These are phyloP conservation scores for Luffa acutangula DNA, from an alignment of 306 rosid genomes.

Conservation along the genomic window DNA sequence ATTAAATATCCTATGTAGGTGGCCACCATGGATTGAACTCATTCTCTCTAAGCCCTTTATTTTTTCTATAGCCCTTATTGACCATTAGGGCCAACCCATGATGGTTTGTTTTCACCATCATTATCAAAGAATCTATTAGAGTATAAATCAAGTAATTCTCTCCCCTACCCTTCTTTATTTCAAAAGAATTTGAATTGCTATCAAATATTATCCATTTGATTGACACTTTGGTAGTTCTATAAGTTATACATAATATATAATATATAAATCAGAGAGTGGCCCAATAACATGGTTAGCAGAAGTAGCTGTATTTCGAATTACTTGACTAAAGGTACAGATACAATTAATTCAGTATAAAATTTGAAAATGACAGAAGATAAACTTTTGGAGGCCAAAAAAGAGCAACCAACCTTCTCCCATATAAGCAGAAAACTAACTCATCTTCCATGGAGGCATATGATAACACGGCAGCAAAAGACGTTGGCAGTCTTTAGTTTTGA, in stretches of 20 bases:
- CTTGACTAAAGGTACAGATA: background rate
- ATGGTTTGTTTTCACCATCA: too few species aligned
- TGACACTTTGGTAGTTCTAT: background rate
- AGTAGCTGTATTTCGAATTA: background rate
- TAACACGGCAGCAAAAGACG: background rate
- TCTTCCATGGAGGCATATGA: background rate
- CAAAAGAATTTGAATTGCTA: background rate
- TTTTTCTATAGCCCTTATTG: too few species aligned
- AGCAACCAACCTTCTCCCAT: background rate
- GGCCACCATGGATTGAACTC: too few species aligned
- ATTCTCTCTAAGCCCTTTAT: too few species aligned
- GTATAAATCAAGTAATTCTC: background rate
- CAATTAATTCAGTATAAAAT: background rate
- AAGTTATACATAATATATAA: background rate
- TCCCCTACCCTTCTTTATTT: background rate
- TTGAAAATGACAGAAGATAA: background rate
- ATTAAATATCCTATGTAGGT: too few species aligned
- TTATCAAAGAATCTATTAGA: background rate
- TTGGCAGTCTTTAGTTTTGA: background rate
- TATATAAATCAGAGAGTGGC: background rate
- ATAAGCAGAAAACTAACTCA: constrained; percentile 1
- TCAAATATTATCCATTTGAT: background rate
- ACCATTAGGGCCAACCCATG: too few species aligned
- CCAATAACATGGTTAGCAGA: background rate
- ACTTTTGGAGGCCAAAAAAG: background rate